A percentile compares a stretch with the other conserved stretches of the same genome.
Conservation (phyloP, 2,329 filamentous ascomycete species). For the Botryotinia calthae region DNA sequence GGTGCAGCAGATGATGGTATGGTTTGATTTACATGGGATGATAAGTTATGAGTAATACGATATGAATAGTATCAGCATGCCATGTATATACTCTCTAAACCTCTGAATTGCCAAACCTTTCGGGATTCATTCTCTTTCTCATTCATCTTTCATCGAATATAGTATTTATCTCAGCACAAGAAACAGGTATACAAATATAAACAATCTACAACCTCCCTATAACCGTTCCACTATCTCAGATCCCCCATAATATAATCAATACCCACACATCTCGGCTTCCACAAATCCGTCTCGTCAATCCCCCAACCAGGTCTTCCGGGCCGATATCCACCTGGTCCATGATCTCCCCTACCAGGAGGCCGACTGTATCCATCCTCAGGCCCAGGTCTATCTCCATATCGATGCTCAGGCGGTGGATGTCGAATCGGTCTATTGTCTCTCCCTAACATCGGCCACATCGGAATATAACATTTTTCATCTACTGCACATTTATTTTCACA, state of each 20-base stretch:
- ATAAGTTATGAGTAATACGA: not conserved
- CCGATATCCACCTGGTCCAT: not conserved
- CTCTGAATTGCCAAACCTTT: not conserved
- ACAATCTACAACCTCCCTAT: not conserved
- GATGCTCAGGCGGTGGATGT: not conserved
- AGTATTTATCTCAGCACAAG: not conserved
- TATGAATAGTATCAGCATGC: not conserved
- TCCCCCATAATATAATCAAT: slow-evolving; percentile 28
- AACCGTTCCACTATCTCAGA: not conserved
- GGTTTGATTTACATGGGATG: not conserved
- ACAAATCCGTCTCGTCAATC: slow-evolving; percentile 30
- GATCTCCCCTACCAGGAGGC: slow-evolving; percentile 20
- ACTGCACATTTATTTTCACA: slow-evolving; percentile 44
- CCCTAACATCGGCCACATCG: slow-evolving; percentile 48
- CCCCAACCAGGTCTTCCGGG: slow-evolving; percentile 16
- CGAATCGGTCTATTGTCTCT: not conserved
- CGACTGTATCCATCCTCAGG: slow-evolving; percentile 18
- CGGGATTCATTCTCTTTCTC: too few relatives aligned
- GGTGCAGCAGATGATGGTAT: too few relatives aligned
- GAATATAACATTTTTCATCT: slow-evolving; percentile 49
- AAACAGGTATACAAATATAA: not conserved
- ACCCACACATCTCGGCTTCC: slow-evolving; percentile 34
- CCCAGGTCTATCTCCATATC: slow-evolving; percentile 16
- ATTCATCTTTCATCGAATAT: too few relatives aligned
- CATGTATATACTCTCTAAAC: not conserved